Conservation (phyloP, 2,329 filamentous ascomycete genomes). For the Sporothrix dimorphospora region DNA sequence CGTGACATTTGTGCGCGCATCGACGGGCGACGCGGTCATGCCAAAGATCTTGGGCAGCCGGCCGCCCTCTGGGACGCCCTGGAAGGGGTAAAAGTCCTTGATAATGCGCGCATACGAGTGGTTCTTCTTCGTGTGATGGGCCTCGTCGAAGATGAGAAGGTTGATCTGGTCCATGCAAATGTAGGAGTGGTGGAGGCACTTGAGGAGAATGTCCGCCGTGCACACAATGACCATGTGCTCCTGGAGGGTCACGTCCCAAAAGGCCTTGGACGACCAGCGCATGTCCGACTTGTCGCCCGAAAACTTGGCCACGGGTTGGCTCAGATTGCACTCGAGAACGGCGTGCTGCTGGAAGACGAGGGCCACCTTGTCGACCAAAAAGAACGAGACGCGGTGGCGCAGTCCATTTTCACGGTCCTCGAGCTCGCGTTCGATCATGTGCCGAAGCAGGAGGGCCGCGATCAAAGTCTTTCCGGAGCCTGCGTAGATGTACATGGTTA, state of each 20-base stretch:
- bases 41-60: slow-evolving; percentile 79
- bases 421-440: slow-evolving; percentile 77
- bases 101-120: slow-evolving; percentile 91
- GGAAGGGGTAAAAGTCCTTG: slow-evolving; percentile 75
- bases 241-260: slow-evolving; percentile 56
- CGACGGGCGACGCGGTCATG: slow-evolving; percentile 96
- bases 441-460: slow-evolving; percentile 78
- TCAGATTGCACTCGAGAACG: slow-evolving; percentile 79
- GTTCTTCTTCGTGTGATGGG: slow-evolving; percentile 92
- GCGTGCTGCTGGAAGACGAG: slow-evolving; percentile 88
- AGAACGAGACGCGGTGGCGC: slow-evolving; percentile 74
- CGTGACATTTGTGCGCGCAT: slow-evolving; percentile 74
- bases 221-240: slow-evolving; percentile 86
- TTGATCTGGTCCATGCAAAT: slow-evolving; percentile 83
- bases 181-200: slow-evolving; percentile 78
- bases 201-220: slow-evolving; percentile 83
- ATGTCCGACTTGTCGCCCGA: slow-evolving; percentile 68
- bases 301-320: slow-evolving; percentile 72
- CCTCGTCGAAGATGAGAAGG: slow-evolving; percentile 92
- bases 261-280: slow-evolving; percentile 45
- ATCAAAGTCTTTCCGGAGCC: slow-evolving; percentile 97
- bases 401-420: slow-evolving; percentile 65
- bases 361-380: slow-evolving; percentile 87
- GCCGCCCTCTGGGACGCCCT: slow-evolving; percentile 44
- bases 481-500: slow-evolving; percentile 38